Evolutionary conservation across 352 stramenopile genomes (phyloP), one percentile per base, ranked within the genome.

Genomic region (Globisporangium acanthophoron): DNA sequence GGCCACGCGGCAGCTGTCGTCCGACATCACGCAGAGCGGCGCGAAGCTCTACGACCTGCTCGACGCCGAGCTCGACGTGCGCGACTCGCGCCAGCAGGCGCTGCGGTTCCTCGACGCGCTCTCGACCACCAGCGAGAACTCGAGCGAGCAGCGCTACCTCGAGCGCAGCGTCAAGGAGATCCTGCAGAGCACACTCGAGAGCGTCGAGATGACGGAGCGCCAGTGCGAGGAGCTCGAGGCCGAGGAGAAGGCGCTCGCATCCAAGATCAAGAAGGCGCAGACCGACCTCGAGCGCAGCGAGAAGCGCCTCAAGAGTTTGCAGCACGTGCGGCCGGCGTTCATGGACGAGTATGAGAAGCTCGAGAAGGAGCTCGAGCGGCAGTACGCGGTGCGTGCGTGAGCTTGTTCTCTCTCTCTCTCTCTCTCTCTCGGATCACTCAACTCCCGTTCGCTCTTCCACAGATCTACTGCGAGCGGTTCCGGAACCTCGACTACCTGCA

Each of bases 281-380:
- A 87, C 82, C n/a, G 96, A 99, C 58, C 74, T 98, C 0, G 94
- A 99, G 59, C 88, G 96, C 39, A 97, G 83, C 62, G 90, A 98
- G 54, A 98, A 98, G 75, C 80, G 95, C 0, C 75, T 99, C 52
- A 94, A 93, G 69, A 86, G 86, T 52, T 69, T 97, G 56, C 85
- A 98, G 59, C 88, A 93, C 59, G 91, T 98, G 57, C 76, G 94
- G 3, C 95, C 96, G 40, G 86, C 94, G 37, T 99, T 98, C 63
- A 98, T 98, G 88, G 96, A 99, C 72, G 96, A 99, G 71, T 98
- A 98, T 58, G 96, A 99, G 59, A 96, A 97, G 73, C 82, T 99
- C 18, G 95, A 99, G 74, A 88, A 93, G 46, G 96, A 99, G 56
- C 81, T 99, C 41, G 85, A 98, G 73, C 82, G 90, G 5, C 92